Conservation (phyloP, 2,329 filamentous ascomycete genomes). For the Neoascochyta sp. region DNA sequence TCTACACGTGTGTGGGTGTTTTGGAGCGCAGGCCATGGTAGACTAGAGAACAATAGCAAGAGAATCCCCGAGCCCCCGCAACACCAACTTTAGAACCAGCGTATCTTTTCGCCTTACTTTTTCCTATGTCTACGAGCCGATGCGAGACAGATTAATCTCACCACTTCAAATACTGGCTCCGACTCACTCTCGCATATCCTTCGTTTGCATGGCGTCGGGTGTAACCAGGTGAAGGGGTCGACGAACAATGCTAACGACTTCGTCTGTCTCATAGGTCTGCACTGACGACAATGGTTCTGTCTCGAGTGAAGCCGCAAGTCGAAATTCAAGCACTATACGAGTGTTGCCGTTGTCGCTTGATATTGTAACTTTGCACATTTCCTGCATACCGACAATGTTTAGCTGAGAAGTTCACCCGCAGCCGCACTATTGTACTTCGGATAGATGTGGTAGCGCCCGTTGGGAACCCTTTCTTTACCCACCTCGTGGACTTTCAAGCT, state of each 20-base stretch:
- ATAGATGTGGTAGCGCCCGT: no score
- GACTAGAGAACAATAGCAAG: conserved; percentile 43
- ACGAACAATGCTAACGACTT: conserved; percentile 23
- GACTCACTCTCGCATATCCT: conserved; percentile 3
- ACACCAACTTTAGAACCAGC: conserved; percentile 8
- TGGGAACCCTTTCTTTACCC: no score
- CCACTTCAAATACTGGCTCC: conserved; percentile 6
- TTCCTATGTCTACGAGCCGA: conserved; percentile 2
- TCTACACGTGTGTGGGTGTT: no score
- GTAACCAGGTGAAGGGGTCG: conserved; percentile 7
- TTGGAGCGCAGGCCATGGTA: no score
- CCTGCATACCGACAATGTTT: conserved; percentile 4
- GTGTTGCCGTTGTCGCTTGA: conserved; percentile 4
- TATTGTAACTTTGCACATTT: no score
- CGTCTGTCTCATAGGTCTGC: conserved; percentile 11
- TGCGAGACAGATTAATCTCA: conserved; percentile 12
- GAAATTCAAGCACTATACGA: conserved; percentile 5
- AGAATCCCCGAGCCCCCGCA: conserved; percentile 11
- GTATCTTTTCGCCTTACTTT: no score
- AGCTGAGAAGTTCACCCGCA: conserved; percentile 1
- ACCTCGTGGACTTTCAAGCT: no score
- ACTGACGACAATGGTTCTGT: no score
- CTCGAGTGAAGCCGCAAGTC: no score
- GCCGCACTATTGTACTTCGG: no score
- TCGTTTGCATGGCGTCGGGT: conserved; percentile 2